A percentile compares a stretch with the other conserved stretches of the same genome.
These are phyloP conservation scores for Dipodascopsis uninucleata DNA, from an alignment of 805 yeast species.

Conservation along the genomic window DNA sequence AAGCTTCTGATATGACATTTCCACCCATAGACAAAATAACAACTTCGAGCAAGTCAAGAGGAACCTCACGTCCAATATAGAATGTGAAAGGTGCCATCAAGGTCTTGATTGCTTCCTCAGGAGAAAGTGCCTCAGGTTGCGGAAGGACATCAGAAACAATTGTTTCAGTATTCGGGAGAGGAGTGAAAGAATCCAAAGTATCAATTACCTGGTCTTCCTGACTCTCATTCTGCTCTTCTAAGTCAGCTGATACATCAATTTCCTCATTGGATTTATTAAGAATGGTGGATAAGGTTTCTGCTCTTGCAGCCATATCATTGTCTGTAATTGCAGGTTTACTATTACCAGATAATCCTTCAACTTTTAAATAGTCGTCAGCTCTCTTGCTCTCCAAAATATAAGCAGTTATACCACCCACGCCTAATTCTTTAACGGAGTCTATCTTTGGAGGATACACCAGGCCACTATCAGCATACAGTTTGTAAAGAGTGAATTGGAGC, in stretches of 20 bases:
- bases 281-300: conserved; percentile 9
- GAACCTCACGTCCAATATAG: conserved; percentile 91
- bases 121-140: conserved; percentile 30
- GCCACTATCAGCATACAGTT: conserved; percentile 78
- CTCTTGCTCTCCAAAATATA: conserved; percentile 59
- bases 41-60: conserved; percentile 86
- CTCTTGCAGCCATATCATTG: conserved; percentile 17
- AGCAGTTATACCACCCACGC: conserved; percentile 84
- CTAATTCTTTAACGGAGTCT: conserved; percentile 66
- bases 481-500: conserved; percentile 79
- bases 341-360: too few relatives aligned
- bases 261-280: conserved; percentile 35
- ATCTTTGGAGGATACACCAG: conserved; percentile 89
- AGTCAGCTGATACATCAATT: conserved; percentile 39
- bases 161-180: conserved; percentile 29
- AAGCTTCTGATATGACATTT: conserved; percentile 75
- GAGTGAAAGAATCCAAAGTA: conserved; percentile 25
- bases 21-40: conserved; percentile 86
- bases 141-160: conserved; percentile 26
- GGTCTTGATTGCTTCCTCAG: conserved; percentile 51
- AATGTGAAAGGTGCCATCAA: conserved; percentile 74
- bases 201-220: conserved; percentile 34
- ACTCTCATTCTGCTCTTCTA: conserved; percentile 39
- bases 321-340: conserved; percentile 8
- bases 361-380: too few relatives aligned